Base-by-base conservation (phyloP, 768 basidiomycete species). In the Lentinula sp. region DNA sequence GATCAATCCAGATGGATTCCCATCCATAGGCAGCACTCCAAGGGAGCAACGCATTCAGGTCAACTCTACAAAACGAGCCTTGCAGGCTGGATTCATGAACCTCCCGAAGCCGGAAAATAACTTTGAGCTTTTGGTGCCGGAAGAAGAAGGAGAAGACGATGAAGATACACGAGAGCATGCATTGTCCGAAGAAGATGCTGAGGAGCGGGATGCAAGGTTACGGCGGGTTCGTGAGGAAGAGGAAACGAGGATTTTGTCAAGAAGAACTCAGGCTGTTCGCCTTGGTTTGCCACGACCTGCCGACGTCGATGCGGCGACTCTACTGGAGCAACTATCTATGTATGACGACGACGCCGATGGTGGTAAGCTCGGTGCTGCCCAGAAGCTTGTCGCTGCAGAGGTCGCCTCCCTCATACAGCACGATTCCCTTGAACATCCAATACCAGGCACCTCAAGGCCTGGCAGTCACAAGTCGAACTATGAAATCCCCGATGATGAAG, bases 21-120 rank as follows among this genome's bases (percentile, higher is more conserved):
- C 86, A 10, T 67, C 71, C 9, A 74, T 80, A 63, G 84, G 82
- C 8, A 79, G 81, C 55, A 95, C 93, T 0, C 95, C 95, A 0
- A 84, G 88, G 39, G 90, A 93, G 51, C 82, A 87, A 63, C 84
- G 84, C 13, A 72, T 85, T 60, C 87, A 83, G 31, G 71, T 74
- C 13, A 80, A 80, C 60, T 84, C 87, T 23, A 80, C 84, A 4
- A 93, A 94, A 70, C 83, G 87, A 42, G 85, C 89, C 0, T 80
- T 98, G 56, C 81, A 89, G 65, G 83, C 86, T 9, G 91, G 89
- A 5, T 98, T 98, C 74, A 81, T 81, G 74, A 86, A 73, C 62
- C 78, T 99, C 15, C 97, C 97, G 0, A 87, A 86, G 65, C 95
- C 97, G 0, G 93, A 98, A 76, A 98, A 98, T 71, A 96, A 98